A percentile compares a stretch with the other conserved stretches of the same genome.
phyloP scores from a whole-genome alignment of 2,329 filamentous ascomycete species.

The Phaeosphaeriaceae sp. region DNA sequence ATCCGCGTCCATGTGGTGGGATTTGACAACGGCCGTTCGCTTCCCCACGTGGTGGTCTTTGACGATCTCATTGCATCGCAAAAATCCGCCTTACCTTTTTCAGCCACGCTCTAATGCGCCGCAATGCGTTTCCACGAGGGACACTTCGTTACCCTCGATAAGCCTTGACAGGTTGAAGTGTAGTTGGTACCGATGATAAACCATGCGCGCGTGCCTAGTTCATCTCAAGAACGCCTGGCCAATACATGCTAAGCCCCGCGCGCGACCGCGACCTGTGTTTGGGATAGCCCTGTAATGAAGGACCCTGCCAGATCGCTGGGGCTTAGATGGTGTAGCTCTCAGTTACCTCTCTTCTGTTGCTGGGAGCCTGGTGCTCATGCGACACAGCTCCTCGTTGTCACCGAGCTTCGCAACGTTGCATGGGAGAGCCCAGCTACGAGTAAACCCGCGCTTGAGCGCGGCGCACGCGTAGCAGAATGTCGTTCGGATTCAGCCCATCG shows the following conservation, averaged over 20 bases:
- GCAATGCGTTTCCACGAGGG: slow-evolving; percentile 22
- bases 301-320: slow-evolving; percentile 8
- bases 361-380: slow-evolving; percentile 22
- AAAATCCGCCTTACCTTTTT: slow-evolving; percentile 13
- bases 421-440: slow-evolving; percentile 23
- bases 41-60: slow-evolving; percentile 30
- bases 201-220: slow-evolving; percentile 1
- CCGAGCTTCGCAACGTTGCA: slow-evolving; percentile 19
- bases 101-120: slow-evolving; percentile 6
- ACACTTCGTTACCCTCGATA: slow-evolving; percentile 4
- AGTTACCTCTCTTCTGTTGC: slow-evolving; percentile 10
- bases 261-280: slow-evolving; percentile 14
- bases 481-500: slow-evolving; percentile 40
- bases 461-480: slow-evolving; percentile 30
- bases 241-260: slow-evolving; percentile 21
- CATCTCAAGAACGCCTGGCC: slow-evolving; percentile 4
- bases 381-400: slow-evolving; percentile 15
- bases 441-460: slow-evolving; percentile 38
- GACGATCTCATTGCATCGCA: slow-evolving; percentile 27
- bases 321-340: slow-evolving; percentile 17
- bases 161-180: slow-evolving; percentile 8
- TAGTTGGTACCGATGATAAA: slow-evolving; percentile 10
- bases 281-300: slow-evolving; percentile 17
- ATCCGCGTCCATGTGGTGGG: slow-evolving; percentile 1
- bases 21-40: slow-evolving; percentile 15